A percentile compares a stretch with the other conserved stretches of the same genome.
phyloP scores from a whole-genome alignment of 1,139 yeast species.

The Hyphopichia buzzinii region DNA sequence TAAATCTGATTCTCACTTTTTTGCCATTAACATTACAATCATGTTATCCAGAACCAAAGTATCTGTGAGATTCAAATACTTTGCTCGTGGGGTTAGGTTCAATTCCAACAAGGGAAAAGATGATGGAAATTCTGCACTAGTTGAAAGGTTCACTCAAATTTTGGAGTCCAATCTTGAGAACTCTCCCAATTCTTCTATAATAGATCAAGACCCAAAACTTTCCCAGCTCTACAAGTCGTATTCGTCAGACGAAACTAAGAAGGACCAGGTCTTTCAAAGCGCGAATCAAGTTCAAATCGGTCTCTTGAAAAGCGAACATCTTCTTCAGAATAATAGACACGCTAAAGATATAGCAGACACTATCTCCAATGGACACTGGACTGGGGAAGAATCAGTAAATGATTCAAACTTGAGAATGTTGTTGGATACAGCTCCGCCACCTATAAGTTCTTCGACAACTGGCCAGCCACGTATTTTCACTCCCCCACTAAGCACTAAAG shows the following conservation, averaged over 20 bases:
- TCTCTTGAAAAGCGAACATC: constrained; percentile 27
- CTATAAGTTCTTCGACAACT: constrained; percentile 13
- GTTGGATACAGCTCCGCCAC: constrained; percentile 54
- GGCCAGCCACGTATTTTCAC: constrained; percentile 21
- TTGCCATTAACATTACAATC: no score
- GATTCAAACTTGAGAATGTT: constrained; percentile 65
- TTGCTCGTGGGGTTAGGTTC: not conserved
- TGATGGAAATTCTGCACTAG: constrained; percentile 17
- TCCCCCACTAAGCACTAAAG: constrained; percentile 22
- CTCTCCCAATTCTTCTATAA: constrained; percentile 8
- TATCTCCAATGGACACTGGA: constrained; percentile 57
- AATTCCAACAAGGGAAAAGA: constrained; percentile 4
- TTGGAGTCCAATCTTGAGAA: constrained; percentile 24
- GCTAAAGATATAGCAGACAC: constrained; percentile 51
- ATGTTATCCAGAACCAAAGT: no score
- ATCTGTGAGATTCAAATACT: no score
- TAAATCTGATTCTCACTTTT: no score
- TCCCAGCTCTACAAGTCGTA: constrained; percentile 11
- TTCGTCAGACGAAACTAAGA: constrained; percentile 7
- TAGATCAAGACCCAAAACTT: constrained; percentile 20
- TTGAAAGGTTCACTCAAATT: constrained; percentile 26
- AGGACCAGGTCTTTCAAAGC: constrained; percentile 13
- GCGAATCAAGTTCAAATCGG: constrained; percentile 20
- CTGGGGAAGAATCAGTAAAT: constrained; percentile 52
- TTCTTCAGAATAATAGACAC: constrained; percentile 39